Percentiles rank a stretch among this genome's conserved stretches.
These are phyloP conservation scores for Termitomyces bulborhizus DNA, from an alignment of 768 basidiomycete species.

Conservation along the genomic window DNA sequence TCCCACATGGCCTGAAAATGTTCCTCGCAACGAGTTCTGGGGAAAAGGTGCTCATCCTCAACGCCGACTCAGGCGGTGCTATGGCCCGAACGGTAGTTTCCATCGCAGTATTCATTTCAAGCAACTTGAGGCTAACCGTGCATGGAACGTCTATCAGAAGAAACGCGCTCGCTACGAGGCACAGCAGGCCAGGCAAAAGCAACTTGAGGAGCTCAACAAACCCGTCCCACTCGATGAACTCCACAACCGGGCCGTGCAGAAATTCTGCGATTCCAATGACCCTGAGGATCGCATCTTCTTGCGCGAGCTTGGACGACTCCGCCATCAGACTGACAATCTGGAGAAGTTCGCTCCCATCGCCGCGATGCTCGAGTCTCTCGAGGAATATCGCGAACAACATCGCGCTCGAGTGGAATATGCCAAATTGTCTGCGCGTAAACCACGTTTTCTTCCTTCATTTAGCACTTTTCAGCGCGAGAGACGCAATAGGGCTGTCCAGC, in stretches of 20 bases:
- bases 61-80: neutral
- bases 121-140: neutral
- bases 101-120: constrained; percentile 2
- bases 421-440: neutral
- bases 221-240: neutral
- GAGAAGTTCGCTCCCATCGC: neutral
- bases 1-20: constrained; percentile 3
- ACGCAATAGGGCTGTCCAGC: neutral
- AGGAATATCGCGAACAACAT: neutral
- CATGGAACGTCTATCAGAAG: neutral
- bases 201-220: neutral
- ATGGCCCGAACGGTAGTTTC: constrained; percentile 4
- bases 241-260: neutral
- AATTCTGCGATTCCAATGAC: constrained; percentile 1
- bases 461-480: constrained; percentile 5
- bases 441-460: neutral
- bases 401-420: constrained; percentile 1
- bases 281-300: constrained; percentile 9
- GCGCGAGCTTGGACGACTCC: constrained; percentile 5
- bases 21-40: constrained; percentile 2
- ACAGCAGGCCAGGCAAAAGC: neutral
- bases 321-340: constrained; percentile 3
- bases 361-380: neutral
- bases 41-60: constrained; percentile 1
- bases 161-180: constrained; percentile 2